Percentiles rank a stretch among this genome's conserved stretches.
phyloP scores from a whole-genome alignment of 2,329 filamentous ascomycete genomes.

The Xylariaceae sp. region DNA sequence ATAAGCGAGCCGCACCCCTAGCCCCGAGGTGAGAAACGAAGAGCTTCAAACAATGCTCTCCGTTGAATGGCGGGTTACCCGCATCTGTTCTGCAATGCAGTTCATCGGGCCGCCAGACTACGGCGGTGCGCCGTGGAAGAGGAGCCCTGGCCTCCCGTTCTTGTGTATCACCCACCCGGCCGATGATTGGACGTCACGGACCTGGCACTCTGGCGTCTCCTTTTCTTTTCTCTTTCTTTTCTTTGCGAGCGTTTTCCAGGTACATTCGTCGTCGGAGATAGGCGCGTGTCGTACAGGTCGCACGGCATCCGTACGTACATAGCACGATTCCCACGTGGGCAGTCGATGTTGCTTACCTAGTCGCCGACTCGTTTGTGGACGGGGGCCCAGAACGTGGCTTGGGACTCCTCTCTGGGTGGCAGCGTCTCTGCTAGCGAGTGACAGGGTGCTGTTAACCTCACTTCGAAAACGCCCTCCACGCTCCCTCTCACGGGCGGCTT shows the following conservation, averaged over 20 bases:
- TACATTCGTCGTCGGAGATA: not conserved
- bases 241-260: not conserved
- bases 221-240: not conserved
- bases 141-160: not conserved
- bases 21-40: not conserved
- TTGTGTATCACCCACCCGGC: constrained; percentile 1
- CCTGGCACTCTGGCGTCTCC: not conserved
- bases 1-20: not conserved
- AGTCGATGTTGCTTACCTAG: not conserved
- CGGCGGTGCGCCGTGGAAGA: not conserved
- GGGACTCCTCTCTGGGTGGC: not conserved
- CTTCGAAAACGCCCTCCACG: too few relatives aligned
- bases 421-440: not conserved
- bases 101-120: constrained; percentile 13
- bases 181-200: not conserved
- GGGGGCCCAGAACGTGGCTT: constrained; percentile 1
- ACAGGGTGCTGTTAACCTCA: not conserved
- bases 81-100: constrained; percentile 11
- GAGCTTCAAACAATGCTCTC: not conserved
- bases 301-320: constrained; percentile 16
- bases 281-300: constrained; percentile 9
- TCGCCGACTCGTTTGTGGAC: not conserved
- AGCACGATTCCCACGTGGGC: constrained; percentile 16
- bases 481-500: too few relatives aligned
- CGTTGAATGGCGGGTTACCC: constrained; percentile 3